Evolutionary conservation across 2,329 filamentous ascomycete species (phyloP), one percentile per base, ranked within the genome.

Genomic region (Boeremia exigua): DNA sequence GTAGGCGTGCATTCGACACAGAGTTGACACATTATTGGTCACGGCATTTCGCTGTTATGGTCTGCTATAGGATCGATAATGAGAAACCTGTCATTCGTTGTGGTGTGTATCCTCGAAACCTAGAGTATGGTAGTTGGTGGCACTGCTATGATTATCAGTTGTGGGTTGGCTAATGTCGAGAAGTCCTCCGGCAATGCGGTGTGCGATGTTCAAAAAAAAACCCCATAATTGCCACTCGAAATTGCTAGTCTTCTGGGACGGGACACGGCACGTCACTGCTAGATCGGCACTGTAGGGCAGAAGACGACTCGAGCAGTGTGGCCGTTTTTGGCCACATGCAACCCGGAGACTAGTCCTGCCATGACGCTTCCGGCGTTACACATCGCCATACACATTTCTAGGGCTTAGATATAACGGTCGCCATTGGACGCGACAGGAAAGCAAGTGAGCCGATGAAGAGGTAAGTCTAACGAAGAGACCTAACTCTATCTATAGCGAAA

Each of bases 161-260:
- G 44, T 47, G 23, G 44, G 19, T 25, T 37, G n/a, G 47, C n/a
- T 27, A 19, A 17, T 9, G 23, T 27, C 19, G 7, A 9, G 10
- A 23, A 28, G 44, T 5, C 33, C 39, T 19, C 32, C 14, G 32
- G 11, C 34, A 19, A 52, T 46, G 39, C 17, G 8, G 39, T 39
- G 8, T 54, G 32, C n/a, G 23, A n/a, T 44, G 42, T 48, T 46
- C 34, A 39, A 49, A 55, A 36, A 40, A 15, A 36, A 53, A 23
- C 6, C 23, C 11, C 17, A 23, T 33, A 5, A 17, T 19, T 39
- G 29, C 28, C 9, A n/a, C 11, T 25, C 15, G 6, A 42, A 10
- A 3, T 34, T 10, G 5, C 25, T 34, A 27, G 14, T 28, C 29
- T 28, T 2, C 14, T 40, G 28, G 19, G 11, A 36, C 28, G 27